phyloP scores from a whole-genome alignment of 2,329 filamentous ascomycete genomes.

The Penicillium sp. region DNA sequence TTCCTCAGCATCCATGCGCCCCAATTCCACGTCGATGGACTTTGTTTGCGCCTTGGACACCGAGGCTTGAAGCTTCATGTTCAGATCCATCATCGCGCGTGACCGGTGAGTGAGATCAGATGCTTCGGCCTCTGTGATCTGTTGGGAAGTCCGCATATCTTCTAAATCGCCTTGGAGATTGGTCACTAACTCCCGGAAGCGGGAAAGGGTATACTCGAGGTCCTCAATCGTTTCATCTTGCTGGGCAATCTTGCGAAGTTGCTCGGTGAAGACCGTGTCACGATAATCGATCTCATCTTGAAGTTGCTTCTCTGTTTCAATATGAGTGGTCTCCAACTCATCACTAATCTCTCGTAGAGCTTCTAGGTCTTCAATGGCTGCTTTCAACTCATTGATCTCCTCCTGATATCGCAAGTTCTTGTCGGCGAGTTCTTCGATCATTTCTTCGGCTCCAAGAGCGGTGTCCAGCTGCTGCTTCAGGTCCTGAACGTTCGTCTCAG shows the following conservation, averaged over 20 bases:
- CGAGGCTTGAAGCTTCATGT: conserved; percentile 85
- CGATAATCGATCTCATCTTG: conserved; percentile 89
- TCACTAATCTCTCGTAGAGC: conserved; percentile 87
- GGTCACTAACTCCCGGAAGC: conserved; percentile 83
- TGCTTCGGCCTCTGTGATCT: conserved; percentile 86
- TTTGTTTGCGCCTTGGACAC: conserved; percentile 89
- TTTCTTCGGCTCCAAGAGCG: conserved; percentile 80
- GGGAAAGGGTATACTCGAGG: conserved; percentile 79
- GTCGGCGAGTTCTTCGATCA: conserved; percentile 87
- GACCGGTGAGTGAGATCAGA: conserved; percentile 84
- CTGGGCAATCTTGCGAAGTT: conserved; percentile 63
- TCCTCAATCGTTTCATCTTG: conserved; percentile 79
- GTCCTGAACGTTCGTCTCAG: conserved; percentile 73
- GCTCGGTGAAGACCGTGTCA: conserved; percentile 77
- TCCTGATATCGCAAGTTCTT: conserved; percentile 79
- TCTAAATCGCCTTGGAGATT: conserved; percentile 81
- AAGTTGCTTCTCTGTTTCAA: conserved; percentile 88
- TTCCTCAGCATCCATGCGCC: conserved; percentile 81
- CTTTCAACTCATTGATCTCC: conserved; percentile 74
- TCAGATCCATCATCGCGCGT: conserved; percentile 92
- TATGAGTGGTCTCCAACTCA: conserved; percentile 87
- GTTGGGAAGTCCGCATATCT: conserved; percentile 85
- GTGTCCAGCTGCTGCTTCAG: conserved; percentile 86
- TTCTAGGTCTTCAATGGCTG: conserved; percentile 79
- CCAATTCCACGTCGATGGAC: conserved; percentile 84